Evolutionary conservation across 352 stramenopile species (phyloP).

Genomic region (Elongisporangium anandrum): DNA sequence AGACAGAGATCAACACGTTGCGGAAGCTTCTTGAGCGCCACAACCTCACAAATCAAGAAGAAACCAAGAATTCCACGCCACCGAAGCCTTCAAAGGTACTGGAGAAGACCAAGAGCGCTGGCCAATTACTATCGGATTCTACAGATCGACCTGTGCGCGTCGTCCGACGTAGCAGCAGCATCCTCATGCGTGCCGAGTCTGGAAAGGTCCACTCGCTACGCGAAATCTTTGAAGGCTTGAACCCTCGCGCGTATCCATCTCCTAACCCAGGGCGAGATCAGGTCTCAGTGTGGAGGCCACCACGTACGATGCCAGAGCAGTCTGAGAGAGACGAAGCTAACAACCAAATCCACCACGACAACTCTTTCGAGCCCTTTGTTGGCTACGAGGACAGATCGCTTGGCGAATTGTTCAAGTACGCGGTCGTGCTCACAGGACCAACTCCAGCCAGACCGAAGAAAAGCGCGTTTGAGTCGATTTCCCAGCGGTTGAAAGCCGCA

Average conservation of each 20-base stretch:
- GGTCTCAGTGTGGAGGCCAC: not conserved
- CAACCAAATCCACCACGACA: slow-evolving; percentile 27
- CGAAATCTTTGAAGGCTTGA: not conserved
- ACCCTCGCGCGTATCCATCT: not conserved
- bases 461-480: slow-evolving; percentile 24
- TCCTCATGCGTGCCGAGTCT: not conserved
- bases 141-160: not conserved
- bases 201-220: not conserved
- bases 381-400: slow-evolving; percentile 45
- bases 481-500: slow-evolving; percentile 29
- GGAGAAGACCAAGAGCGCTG: not conserved
- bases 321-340: slow-evolving; percentile 5
- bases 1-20: not conserved
- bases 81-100: not conserved
- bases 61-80: not conserved
- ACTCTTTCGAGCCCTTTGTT: slow-evolving; percentile 16
- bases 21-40: not conserved
- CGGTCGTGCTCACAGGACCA: slow-evolving; percentile 55
- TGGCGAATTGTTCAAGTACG: slow-evolving; percentile 65
- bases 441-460: slow-evolving; percentile 23
- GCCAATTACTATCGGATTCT: not conserved
- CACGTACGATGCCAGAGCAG: not conserved
- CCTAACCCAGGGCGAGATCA: not conserved
- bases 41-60: not conserved
- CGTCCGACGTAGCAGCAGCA: not conserved